Base-by-base conservation (phyloP, 2,329 filamentous ascomycete genomes). In the Didymella pinodella region DNA sequence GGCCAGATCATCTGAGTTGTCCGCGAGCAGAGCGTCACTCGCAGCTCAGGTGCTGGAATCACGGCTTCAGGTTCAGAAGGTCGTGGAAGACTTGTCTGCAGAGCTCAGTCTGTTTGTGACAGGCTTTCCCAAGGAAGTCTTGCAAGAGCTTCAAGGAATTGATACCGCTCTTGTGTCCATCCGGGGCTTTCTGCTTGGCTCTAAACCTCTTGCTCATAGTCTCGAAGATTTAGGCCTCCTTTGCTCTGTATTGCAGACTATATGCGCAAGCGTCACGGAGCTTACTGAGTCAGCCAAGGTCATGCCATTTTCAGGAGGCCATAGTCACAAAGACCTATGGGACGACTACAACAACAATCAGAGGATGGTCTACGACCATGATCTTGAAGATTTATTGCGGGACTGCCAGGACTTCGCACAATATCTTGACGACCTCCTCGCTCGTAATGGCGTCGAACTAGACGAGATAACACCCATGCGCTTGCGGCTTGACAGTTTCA, bases 401-500 rank as follows among this genome's bases (percentile, higher is more conserved):
- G 44, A 70, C 18, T 74, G 69, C 40, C 62, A 58, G 29, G 40
- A 65, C 12, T 75, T 76, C 47, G 59, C 64, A 12, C 61, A 65
- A 22, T 48, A 46, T 32, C 40, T 75, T 12, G 63, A 67, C 6
- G 59, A 65, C 20, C 61, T 67, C 4, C 51, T 74, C 7, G 61
- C 48, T 7, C 53, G 51, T 7, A 46, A 66, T 45, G 57, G 47
- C 8, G 38, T 31, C 1, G 65, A 68, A 29, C 28, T 63, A 10
- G 47, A 67, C 10, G 65, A 70, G 20, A 69, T 75, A 63, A 40
- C 44, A 18, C 49, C 54, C 7, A 62, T 71, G 22, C 70, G 71
- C 7, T 44, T 62, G 18, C 60, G 48, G 3, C 50, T 77, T 14
- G 58, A 62, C 11, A 61, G 31, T 22, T 74, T 69, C 54, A 63